These are phyloP conservation scores for Aegle marmelos DNA, from an alignment of 345 rosid species.

Conservation along the genomic window DNA sequence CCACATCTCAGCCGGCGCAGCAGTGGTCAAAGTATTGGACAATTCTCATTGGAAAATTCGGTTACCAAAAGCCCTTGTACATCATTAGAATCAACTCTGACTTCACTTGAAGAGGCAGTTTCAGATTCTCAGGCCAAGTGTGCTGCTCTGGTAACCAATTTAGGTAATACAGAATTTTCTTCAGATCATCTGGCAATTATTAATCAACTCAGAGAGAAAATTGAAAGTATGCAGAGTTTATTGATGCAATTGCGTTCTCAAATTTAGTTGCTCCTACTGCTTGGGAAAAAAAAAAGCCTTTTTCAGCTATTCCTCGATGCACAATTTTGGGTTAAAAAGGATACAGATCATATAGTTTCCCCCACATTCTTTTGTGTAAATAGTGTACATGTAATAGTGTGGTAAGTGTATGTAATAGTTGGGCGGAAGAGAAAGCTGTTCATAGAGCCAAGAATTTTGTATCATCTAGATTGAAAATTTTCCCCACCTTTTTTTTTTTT, in stretches of 20 bases:
- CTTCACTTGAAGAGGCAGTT: slow-evolving; percentile 72
- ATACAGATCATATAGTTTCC: slow-evolving; percentile 10
- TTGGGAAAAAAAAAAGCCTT: background rate
- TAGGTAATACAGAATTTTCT: slow-evolving; percentile 39
- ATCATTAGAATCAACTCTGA: slow-evolving; percentile 49
- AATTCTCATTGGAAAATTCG: slow-evolving; percentile 30
- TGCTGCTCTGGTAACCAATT: slow-evolving; percentile 41
- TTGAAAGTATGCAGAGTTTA: slow-evolving; percentile 60
- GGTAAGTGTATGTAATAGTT: slow-evolving; percentile 8
- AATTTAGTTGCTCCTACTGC: slow-evolving; percentile 31
- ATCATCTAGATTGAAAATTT: background rate
- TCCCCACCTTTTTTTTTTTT: background rate
- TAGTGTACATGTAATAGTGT: slow-evolving; percentile 23
- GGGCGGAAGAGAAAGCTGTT: slow-evolving; percentile 10
- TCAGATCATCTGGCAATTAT: slow-evolving; percentile 31
- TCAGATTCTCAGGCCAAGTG: slow-evolving; percentile 63
- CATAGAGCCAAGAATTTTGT: slow-evolving; percentile 25
- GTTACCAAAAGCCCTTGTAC: slow-evolving; percentile 22
- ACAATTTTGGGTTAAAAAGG: slow-evolving; percentile 26
- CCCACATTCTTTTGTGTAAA: slow-evolving; percentile 38
- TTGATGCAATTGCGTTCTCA: slow-evolving; percentile 58
- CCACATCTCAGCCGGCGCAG: slow-evolving; percentile 44
- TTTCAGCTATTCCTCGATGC: background rate
- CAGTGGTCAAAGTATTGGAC: slow-evolving; percentile 37
- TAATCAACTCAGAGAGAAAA: slow-evolving; percentile 60